phyloP scores from a whole-genome alignment of 2,329 filamentous ascomycete genomes.

The Phialocephala subalpina region DNA sequence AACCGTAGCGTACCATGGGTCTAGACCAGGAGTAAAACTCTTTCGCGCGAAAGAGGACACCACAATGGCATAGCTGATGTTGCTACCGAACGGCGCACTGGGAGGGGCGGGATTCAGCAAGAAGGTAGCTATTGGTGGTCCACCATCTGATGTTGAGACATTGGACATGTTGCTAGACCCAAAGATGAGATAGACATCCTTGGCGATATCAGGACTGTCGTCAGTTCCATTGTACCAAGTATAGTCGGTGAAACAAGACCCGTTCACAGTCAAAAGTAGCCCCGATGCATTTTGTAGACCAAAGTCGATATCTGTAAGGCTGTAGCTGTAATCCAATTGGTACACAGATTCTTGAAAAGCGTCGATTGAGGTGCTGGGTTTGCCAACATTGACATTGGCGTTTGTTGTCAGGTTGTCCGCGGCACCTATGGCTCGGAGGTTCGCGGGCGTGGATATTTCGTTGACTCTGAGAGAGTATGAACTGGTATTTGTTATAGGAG shows the following conservation, averaged over 20 bases:
- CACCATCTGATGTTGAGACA: neutral
- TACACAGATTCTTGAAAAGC: neutral
- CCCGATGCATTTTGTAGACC: conserved; percentile 40
- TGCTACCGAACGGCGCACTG: conserved; percentile 4
- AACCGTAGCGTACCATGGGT: conserved; percentile 36
- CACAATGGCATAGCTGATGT: conserved; percentile 38
- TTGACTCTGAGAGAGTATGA: conserved; percentile 8
- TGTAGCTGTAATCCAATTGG: conserved; percentile 39
- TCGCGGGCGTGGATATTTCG: conserved; percentile 5
- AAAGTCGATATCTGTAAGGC: conserved; percentile 39
- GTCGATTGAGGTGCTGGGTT: neutral
- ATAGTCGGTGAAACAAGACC: conserved; percentile 44
- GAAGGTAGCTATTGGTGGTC: neutral
- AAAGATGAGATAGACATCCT: neutral
- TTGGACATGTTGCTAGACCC: neutral
- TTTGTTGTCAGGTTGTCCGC: neutral
- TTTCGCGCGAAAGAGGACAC: conserved; percentile 40
- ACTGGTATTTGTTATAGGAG: neutral
- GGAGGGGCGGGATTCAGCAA: neutral
- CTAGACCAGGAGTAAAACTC: conserved; percentile 39
- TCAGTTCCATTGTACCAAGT: conserved; percentile 30
- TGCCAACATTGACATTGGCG: neutral
- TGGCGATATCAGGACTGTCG: neutral
- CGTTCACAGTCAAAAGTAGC: conserved; percentile 37
- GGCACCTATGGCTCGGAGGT: conserved; percentile 18